These are phyloP conservation scores for Pseudofabraea citricarpa DNA, from an alignment of 2,329 filamentous ascomycete species.

Conservation along the genomic window DNA sequence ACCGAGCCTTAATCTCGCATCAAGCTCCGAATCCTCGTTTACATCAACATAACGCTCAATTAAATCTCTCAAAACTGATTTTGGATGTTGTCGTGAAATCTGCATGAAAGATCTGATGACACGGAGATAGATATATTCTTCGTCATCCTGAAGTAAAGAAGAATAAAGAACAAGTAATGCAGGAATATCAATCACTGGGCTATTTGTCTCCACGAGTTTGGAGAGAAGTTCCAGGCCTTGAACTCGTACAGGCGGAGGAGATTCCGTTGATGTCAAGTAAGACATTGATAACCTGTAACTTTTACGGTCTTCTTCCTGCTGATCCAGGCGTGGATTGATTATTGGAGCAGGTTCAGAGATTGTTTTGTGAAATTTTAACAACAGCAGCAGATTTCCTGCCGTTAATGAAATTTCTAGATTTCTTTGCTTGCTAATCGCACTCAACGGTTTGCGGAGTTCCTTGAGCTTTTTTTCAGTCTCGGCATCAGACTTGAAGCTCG, in stretches of 20 bases:
- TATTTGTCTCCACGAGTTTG: slow-evolving; percentile 47
- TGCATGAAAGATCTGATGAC: slow-evolving; percentile 58
- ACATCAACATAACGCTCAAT: slow-evolving; percentile 64
- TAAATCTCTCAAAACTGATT: slow-evolving; percentile 56
- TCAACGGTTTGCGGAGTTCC: slow-evolving; percentile 44
- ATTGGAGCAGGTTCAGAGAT: slow-evolving; percentile 34
- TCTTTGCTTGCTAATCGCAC: slow-evolving; percentile 33
- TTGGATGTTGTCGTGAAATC: slow-evolving; percentile 57
- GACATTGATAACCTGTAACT: slow-evolving; percentile 58
- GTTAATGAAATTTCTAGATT: slow-evolving; percentile 43
- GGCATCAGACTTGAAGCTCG: slow-evolving; percentile 47
- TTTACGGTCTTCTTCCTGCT: slow-evolving; percentile 53
- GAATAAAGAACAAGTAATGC: slow-evolving; percentile 59
- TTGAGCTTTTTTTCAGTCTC: slow-evolving; percentile 33
- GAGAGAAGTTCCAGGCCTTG: slow-evolving; percentile 60
- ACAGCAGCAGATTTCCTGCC: slow-evolving; percentile 49
- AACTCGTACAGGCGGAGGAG: slow-evolving; percentile 60
- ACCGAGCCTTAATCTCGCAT: slow-evolving; percentile 63
- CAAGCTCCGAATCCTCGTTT: slow-evolving; percentile 51
- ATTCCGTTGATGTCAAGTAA: slow-evolving; percentile 57
- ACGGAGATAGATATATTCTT: slow-evolving; percentile 69
- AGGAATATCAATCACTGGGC: slow-evolving; percentile 61
- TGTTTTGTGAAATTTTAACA: slow-evolving; percentile 52
- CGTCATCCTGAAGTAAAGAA: slow-evolving; percentile 57
- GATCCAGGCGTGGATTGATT: slow-evolving; percentile 33